Evolutionary conservation across 768 basidiomycete species (phyloP), one percentile per base, ranked within the genome.

Genomic region (Collybia mongolica): DNA sequence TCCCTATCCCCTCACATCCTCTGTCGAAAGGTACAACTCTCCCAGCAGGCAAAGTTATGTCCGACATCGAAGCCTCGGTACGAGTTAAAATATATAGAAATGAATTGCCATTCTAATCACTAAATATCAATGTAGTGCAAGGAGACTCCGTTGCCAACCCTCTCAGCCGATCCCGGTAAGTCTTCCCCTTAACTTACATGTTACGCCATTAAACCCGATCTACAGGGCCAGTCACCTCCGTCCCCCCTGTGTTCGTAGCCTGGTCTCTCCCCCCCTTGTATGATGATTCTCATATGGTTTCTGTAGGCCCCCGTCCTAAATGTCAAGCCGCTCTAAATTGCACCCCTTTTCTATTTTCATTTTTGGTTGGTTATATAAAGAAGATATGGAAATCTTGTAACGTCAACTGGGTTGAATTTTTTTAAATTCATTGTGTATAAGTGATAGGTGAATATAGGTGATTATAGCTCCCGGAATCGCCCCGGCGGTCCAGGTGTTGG

Each of bases 41-140:
- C 29, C 68, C 68, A 5, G 66, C 68, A 37, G 64, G 65, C 6
- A 65, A 67, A 53, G 60, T 54, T 14, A 46, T 56, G 20, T 47
- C 37, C 12, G 65, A 69, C 48, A 52, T 69, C 41, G 45, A 69
- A 48, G 57, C 58, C 39, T 59, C 66, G 12, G 63, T 64, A 42
- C 39, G 39, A 23, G 3, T 6, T 12, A 3, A 8, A 15, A 4
- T 8, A 9, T 40, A 15, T 53, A 36, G 32, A n/a, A 28, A 23
- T 24, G 5, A 7, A 22, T 26, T 5, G n/a, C 18, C 37, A 14
- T 22, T 7, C 29, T 18, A 7, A 38, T 35, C 5, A 1, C 3
- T 23, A 24, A 29, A 17, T 15, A 14, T 32, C 4, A 5, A 5
- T 32, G 18, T 46, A 59, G 56, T 64, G 65, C 48, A 20, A 46